phyloP scores from a whole-genome alignment of 2,329 filamentous ascomycete genomes.

The Diplodia seriata region DNA sequence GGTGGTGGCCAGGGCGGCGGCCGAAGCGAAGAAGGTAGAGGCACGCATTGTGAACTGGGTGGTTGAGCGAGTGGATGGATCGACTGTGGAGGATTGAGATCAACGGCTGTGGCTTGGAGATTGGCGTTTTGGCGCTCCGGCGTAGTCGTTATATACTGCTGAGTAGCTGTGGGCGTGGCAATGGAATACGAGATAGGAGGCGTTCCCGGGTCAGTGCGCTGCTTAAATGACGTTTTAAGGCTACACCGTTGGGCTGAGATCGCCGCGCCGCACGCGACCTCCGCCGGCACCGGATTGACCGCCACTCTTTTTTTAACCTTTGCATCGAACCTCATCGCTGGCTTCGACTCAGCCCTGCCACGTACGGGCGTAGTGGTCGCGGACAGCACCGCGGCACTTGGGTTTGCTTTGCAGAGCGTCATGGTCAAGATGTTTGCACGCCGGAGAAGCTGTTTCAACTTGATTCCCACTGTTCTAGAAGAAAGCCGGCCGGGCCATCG shows the following conservation, averaged over 20 bases:
- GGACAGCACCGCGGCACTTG: not conserved
- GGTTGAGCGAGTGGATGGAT: conserved; percentile 1
- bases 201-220: not conserved
- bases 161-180: not conserved
- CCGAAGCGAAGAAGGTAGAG: conserved; percentile 21
- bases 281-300: not conserved
- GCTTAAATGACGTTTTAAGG: conserved; percentile 11
- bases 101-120: not conserved
- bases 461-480: not conserved
- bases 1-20: conserved; percentile 10
- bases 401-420: not conserved
- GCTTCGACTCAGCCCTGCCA: not conserved
- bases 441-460: not conserved
- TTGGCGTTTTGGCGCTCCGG: not conserved
- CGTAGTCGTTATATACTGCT: conserved; percentile 9
- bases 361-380: no score
- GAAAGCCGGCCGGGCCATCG: not conserved
- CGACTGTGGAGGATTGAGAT: not conserved
- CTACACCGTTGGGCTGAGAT: conserved; percentile 5
- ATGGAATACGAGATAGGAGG: conserved; percentile 23
- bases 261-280: not conserved
- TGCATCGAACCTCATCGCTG: not conserved
- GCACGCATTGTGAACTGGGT: conserved; percentile 1
- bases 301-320: conserved; percentile 5
- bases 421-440: not conserved